Base-by-base conservation (phyloP, 148 eudicot genomes). In the Camellia sinensis region DNA sequence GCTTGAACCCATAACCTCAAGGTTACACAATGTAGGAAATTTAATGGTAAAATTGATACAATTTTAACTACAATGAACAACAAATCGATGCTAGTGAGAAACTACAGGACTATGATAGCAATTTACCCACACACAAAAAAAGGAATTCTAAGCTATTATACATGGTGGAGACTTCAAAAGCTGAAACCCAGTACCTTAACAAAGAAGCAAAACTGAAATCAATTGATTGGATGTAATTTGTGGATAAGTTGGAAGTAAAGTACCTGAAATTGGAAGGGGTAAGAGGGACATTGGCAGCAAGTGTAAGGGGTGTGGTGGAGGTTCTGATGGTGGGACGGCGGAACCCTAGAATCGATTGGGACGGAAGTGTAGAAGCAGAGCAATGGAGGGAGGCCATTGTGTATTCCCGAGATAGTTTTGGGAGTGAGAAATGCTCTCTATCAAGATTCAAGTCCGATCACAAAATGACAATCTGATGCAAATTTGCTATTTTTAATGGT, bases 341-440 rank as follows among this genome's bases (percentile, higher is more conserved):
- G 59, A 77, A 77, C 50, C 80, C 80, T 52, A 77, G 11, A 62
- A 50, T 56, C 48, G 80, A 29, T 18, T 54, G 80, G 48, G 21
- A 21, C 2, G 48, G 71, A 50, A 29, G 44, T 2, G 22, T 48
- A 15, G 29, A 77, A 43, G 22, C 62, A 15, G 29, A 77, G 21
- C 71, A 48, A 9, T 21, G 48, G 29, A 77, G 72, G 22, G 71
- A 77, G 72, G 60, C 72, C 72, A 77, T 77, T 50, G 4, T 45
- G 8, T 62, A 3, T 53, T 41, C 4, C 5, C 43, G 70, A 62
- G 19, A 6, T 66, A 21, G 3, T 44, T 44, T 7, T 69, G 21
- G 6, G 17, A 46, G 12, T 14, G 65, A 64, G 12, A 19, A 63
- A 29, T 29, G 37, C 37, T 29, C 29, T 29, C 37, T 29, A 29